phyloP scores from a whole-genome alignment of 805 yeast species.

The Torulaspora maleeae region DNA sequence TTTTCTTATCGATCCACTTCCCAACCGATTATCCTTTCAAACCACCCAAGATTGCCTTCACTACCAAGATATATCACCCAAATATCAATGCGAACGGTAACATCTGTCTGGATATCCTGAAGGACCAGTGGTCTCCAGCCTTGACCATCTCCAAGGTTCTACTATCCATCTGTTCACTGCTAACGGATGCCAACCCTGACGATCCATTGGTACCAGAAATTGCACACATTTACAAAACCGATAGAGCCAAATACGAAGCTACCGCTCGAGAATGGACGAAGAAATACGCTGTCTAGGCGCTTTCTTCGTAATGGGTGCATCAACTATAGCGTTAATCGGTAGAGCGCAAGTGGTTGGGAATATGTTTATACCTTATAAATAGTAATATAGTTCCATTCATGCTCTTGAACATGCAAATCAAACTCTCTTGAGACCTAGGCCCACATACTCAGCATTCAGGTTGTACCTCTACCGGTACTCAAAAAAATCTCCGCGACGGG shows the following conservation, averaged over 20 bases:
- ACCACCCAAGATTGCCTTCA: constrained; percentile 91
- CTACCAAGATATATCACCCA: constrained; percentile 96
- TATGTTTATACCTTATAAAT: constrained; percentile 8
- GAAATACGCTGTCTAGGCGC: constrained; percentile 79
- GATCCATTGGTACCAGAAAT: constrained; percentile 99
- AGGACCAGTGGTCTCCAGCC: constrained; percentile 99
- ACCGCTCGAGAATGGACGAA: constrained; percentile 98
- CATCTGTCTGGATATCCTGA: constrained; percentile 92
- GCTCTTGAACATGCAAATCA: not conserved
- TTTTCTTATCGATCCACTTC: constrained; percentile 92
- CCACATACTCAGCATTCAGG: too few relatives aligned
- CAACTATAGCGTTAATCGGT: constrained; percentile 1
- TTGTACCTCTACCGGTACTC: too few relatives aligned
- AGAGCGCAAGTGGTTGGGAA: constrained; percentile 3
- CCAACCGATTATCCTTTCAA: constrained; percentile 99
- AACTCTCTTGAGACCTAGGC: not conserved
- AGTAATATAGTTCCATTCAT: constrained; percentile 2
- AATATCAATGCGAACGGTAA: constrained; percentile 94
- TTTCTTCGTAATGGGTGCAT: constrained; percentile 1
- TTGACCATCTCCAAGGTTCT: constrained; percentile 92
- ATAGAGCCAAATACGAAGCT: constrained; percentile 88
- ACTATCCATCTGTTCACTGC: constrained; percentile 87
- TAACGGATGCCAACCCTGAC: constrained; percentile 98
- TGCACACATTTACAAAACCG: constrained; percentile 93
- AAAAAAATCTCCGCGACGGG: constrained; percentile 17